A percentile compares a stretch with the other conserved stretches of the same genome.
phyloP scores from a whole-genome alignment of 208 protist species.

The Angomonas deanei region DNA sequence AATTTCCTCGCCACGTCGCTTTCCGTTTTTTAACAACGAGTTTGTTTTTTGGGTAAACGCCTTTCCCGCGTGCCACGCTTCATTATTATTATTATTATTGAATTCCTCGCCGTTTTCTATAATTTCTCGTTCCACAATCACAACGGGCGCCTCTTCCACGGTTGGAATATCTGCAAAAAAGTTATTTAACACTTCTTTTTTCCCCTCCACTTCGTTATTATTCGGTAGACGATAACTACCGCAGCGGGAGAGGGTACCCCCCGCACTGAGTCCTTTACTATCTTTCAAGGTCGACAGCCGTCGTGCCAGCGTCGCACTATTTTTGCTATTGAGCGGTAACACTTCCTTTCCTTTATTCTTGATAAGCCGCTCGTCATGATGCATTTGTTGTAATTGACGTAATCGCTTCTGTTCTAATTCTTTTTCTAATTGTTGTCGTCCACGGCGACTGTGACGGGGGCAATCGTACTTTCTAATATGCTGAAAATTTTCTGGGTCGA shows the following conservation, averaged over 20 bases:
- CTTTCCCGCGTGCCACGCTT: neutral
- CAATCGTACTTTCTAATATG: neutral
- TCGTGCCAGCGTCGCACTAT: slow-evolving; percentile 1
- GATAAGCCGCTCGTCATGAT: slow-evolving; percentile 12
- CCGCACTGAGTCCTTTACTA: neutral
- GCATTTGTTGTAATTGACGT: slow-evolving; percentile 7
- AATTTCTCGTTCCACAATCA: neutral
- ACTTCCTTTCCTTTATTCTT: slow-evolving; percentile 9
- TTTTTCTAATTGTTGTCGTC: neutral
- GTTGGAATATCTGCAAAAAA: neutral
- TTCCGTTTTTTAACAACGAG: neutral
- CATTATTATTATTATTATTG: neutral
- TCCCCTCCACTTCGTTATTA: too few relatives aligned
- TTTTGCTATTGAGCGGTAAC: neutral
- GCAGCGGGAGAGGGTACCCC: neutral
- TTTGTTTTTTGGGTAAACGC: too few relatives aligned
- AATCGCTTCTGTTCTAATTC: neutral
- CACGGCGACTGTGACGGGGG: neutral
- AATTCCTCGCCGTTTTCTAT: neutral
- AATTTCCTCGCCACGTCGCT: neutral
- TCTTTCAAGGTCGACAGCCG: neutral
- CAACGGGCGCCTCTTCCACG: neutral
- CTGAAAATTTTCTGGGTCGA: neutral
- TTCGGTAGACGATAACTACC: too few relatives aligned
- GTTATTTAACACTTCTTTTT: neutral